Percentiles rank a stretch among this genome's conserved stretches.
These are phyloP conservation scores for Orbilia quercus DNA, from an alignment of 2,329 filamentous ascomycete species.

Conservation along the genomic window DNA sequence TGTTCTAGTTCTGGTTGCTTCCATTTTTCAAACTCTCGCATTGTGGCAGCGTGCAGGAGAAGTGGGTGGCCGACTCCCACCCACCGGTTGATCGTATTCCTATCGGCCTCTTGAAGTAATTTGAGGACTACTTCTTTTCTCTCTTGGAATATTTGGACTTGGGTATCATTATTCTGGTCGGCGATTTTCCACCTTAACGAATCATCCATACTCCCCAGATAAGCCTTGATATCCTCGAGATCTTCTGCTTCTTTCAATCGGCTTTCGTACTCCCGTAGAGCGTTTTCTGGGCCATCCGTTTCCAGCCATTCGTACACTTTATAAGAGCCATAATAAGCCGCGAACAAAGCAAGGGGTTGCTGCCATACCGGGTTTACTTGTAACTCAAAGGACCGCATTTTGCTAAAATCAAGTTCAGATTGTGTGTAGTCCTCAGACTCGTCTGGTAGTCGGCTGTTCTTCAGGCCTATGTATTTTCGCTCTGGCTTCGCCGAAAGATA, in stretches of 20 bases:
- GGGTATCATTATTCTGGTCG: not conserved
- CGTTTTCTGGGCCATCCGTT: constrained; percentile 74
- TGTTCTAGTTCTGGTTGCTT: constrained; percentile 21
- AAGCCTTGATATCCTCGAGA: not conserved
- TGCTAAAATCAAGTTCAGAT: no score
- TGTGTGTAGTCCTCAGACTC: no score
- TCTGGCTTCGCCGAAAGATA: not conserved
- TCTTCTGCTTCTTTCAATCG: constrained; percentile 1
- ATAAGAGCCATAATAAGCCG: constrained; percentile 66
- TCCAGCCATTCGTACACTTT: constrained; percentile 80
- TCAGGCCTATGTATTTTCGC: constrained; percentile 2
- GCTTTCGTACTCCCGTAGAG: constrained; percentile 60
- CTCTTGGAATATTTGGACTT: no score
- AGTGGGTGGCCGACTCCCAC: constrained; percentile 56
- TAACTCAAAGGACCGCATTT: constrained; percentile 69
- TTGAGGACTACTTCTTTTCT: constrained; percentile 7
- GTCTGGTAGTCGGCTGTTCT: no score
- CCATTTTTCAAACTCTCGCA: constrained; percentile 58
- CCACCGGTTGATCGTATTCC: constrained; percentile 51
- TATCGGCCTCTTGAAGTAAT: constrained; percentile 12
- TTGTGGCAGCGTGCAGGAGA: constrained; percentile 57
- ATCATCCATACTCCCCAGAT: not conserved
- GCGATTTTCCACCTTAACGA: no score
- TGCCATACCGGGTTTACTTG: constrained; percentile 74
- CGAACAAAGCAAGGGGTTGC: constrained; percentile 62